These are phyloP conservation scores for Kalanchoe fedtschenkoi DNA, from an alignment of 164 flowering plant genomes.

Conservation along the genomic window DNA sequence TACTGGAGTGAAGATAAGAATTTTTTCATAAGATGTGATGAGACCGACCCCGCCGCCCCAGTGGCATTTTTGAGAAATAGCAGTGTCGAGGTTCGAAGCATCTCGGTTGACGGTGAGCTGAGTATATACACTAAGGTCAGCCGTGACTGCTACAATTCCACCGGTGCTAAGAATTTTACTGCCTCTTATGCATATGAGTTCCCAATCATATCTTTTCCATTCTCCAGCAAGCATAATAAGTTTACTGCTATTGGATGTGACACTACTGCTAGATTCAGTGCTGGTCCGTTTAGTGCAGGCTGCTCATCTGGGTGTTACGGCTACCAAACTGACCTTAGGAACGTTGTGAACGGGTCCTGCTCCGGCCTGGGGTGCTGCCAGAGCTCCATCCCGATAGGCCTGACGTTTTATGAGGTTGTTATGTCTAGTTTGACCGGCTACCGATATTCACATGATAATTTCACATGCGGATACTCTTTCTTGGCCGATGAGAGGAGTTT, in stretches of 20 bases:
- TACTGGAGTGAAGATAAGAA: background rate
- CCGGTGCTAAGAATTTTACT: background rate
- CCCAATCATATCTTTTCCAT: background rate
- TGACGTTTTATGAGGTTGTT: background rate
- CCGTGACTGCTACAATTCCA: background rate
- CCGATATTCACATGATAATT: background rate
- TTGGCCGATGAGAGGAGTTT: slow-evolving; percentile 2
- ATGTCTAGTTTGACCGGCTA: background rate
- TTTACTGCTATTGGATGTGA: background rate
- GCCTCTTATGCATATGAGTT: background rate
- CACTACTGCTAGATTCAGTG: background rate
- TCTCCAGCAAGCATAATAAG: background rate
- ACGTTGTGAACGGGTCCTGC: background rate
- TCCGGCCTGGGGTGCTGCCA: slow-evolving; percentile 1
- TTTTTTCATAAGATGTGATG: background rate
- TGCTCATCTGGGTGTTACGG: background rate
- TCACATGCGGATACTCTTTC: background rate
- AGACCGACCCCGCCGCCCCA: background rate
- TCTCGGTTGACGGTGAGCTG: background rate
- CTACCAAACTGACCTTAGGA: background rate
- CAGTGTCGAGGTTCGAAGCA: background rate
- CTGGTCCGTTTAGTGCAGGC: background rate
- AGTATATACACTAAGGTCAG: background rate
- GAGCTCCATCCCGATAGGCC: background rate
- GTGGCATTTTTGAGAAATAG: background rate